phyloP scores from a whole-genome alignment of 1,139 yeast species.

The Kluyveromyces marxianus region DNA sequence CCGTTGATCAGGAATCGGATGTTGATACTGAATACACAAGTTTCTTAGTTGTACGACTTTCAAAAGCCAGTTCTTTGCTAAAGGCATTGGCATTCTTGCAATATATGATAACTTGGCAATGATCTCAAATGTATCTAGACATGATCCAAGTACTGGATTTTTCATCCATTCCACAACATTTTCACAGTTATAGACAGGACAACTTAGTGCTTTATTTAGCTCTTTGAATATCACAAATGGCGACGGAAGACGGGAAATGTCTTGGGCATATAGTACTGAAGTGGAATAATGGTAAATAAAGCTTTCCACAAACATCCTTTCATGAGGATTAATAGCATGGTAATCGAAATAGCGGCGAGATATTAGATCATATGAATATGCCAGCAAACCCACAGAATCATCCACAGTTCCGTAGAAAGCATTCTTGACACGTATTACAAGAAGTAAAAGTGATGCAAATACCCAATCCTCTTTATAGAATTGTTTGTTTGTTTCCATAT shows the following conservation, averaged over 20 bases:
- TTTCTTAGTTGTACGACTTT: slow-evolving; percentile 9
- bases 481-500: slow-evolving; percentile 9
- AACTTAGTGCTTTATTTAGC: slow-evolving; percentile 27
- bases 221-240: slow-evolving; percentile 34
- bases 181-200: slow-evolving; percentile 30
- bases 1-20: slow-evolving; percentile 8
- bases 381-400: slow-evolving; percentile 27
- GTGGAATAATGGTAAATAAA: slow-evolving; percentile 34
- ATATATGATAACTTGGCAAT: slow-evolving; percentile 37
- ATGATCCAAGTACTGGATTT: slow-evolving; percentile 34
- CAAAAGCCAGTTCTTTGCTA: slow-evolving; percentile 6
- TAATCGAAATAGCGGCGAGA: slow-evolving; percentile 14
- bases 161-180: slow-evolving; percentile 29
- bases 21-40: slow-evolving; percentile 10
- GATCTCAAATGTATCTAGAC: slow-evolving; percentile 33
- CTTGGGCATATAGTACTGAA: slow-evolving; percentile 25
- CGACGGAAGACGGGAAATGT: slow-evolving; percentile 28
- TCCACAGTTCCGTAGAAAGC: slow-evolving; percentile 28
- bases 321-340: slow-evolving; percentile 14
- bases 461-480: slow-evolving; percentile 30
- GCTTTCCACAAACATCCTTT: slow-evolving; percentile 33
- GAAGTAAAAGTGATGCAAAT: slow-evolving; percentile 32
- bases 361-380: slow-evolving; percentile 25
- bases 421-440: slow-evolving; percentile 33
- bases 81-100: slow-evolving; percentile 24